These are phyloP conservation scores for Bruguiera gymnorhiza DNA, from an alignment of 345 rosid genomes.

Conservation along the genomic window DNA sequence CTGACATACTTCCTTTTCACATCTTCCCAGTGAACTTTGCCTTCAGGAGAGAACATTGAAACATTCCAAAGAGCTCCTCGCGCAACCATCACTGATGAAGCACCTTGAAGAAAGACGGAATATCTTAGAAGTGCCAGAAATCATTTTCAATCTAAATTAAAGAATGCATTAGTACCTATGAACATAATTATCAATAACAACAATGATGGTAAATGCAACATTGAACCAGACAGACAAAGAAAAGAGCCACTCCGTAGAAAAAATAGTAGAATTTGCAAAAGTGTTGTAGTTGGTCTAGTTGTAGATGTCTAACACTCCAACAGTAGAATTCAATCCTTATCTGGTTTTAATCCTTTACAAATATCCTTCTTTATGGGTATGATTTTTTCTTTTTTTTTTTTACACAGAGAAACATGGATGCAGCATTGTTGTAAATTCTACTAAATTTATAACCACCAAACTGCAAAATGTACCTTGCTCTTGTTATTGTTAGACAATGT, in stretches of 20 bases:
- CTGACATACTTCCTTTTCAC: constrained; percentile 63
- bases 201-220: constrained; percentile 1
- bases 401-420: too few relatives aligned
- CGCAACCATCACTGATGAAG: constrained; percentile 86
- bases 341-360: too few relatives aligned
- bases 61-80: constrained; percentile 98
- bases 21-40: constrained; percentile 68
- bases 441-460: too few relatives aligned
- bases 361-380: too few relatives aligned
- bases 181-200: too few relatives aligned
- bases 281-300: not conserved
- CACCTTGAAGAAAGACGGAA: constrained; percentile 43
- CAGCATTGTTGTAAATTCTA: too few relatives aligned
- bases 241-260: not conserved
- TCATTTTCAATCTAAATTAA: not conserved
- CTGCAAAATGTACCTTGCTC: too few relatives aligned
- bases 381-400: too few relatives aligned
- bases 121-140: not conserved
- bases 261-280: not conserved
- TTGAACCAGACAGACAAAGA: not conserved
- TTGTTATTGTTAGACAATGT: too few relatives aligned
- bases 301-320: not conserved
- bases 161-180: not conserved
- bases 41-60: constrained; percentile 77
- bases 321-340: too few relatives aligned